A percentile compares a stretch with the other conserved stretches of the same genome.
Evolutionary conservation across 1,139 yeast genomes (phyloP).

Genomic region (Taphrina wiesneri): DNA sequence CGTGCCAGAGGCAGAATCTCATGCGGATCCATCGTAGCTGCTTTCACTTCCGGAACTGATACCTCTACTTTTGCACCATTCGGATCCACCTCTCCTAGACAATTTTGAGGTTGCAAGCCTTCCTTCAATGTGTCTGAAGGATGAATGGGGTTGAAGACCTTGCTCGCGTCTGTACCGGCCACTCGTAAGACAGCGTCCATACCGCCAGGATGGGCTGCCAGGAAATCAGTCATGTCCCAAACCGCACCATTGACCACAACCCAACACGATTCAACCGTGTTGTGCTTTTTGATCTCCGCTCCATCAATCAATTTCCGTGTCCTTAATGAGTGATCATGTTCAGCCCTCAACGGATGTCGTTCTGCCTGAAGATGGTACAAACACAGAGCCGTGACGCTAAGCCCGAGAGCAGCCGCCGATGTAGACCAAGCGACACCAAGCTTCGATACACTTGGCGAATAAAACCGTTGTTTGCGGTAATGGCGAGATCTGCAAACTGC

Average conservation of each 20-base stretch:
- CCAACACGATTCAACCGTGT: conserved; percentile 69
- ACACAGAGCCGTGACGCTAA: background rate
- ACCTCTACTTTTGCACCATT: conserved; percentile 55
- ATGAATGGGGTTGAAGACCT: conserved; percentile 64
- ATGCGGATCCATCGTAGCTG: conserved; percentile 50
- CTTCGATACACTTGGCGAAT: background rate
- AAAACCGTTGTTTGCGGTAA: background rate
- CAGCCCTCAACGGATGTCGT: background rate
- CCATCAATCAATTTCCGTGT: conserved; percentile 10
- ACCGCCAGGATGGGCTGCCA: conserved; percentile 89
- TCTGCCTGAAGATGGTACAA: background rate
- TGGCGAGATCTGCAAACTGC: background rate
- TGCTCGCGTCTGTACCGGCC: conserved; percentile 62
- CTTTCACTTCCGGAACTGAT: conserved; percentile 57
- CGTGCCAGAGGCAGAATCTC: background rate
- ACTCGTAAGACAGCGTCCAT: conserved; percentile 65
- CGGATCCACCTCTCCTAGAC: conserved; percentile 42
- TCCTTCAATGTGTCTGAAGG: conserved; percentile 74
- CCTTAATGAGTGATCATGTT: background rate
- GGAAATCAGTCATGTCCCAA: conserved; percentile 76
- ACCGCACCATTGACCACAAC: conserved; percentile 50
- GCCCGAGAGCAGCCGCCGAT: background rate
- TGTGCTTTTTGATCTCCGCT: conserved; percentile 57
- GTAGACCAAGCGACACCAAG: background rate
- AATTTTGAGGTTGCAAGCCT: conserved; percentile 53